Base-by-base conservation (phyloP, 345 rosid genomes). In the Streptanthus diversifolius region DNA sequence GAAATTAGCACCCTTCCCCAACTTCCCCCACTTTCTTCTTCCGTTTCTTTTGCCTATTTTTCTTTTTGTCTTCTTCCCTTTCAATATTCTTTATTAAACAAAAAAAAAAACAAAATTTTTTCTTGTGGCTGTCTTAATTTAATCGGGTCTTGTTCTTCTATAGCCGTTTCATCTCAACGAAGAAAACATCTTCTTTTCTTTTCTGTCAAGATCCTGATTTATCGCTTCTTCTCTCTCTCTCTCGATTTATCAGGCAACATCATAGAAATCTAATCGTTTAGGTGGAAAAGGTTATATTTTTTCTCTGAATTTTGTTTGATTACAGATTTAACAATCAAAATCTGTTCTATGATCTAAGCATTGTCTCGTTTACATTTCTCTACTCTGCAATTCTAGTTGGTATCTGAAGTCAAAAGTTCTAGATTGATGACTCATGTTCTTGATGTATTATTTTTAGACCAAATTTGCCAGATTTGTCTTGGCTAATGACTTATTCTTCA, bases 1-100 rank as follows among this genome's bases (percentile, higher is more conserved):
- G 61, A 71, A 40, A 61, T 25, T 53, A 2, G 44, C 49, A 55
- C 12, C 57, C 25, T 24, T 24, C 25, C 45, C 79, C 57, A 57
- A 47, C 66, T 74, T 58, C 66, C 54, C 66, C 78, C 73, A 67
- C 73, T 61, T 52, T 53, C 74, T 37, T 66, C 72, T 73, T 73
- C 71, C 77, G 77, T 64, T 75, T 68, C 74, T 64, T 72, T 53
- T 63, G 55, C 63, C n/a, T n/a, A 43, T 63, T 45, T 52, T 39
- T 55, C 29, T 55, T 75, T 52, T 68, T 68, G 77, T 73, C 52
- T 68, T 75, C 70, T 68, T 66, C 54, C 60, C 27, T 73, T 33
- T 54, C 55, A n/a, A 3, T 62, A 21, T 52, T n/a, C 41, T 30
- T 52, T 52, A 4, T 9, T 1, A 13, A 25, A 9, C 8, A 29